A percentile compares a stretch with the other conserved stretches of the same genome.
Evolutionary conservation across 441 rosid species (phyloP).

Genomic region (Raphanus hybrid): DNA sequence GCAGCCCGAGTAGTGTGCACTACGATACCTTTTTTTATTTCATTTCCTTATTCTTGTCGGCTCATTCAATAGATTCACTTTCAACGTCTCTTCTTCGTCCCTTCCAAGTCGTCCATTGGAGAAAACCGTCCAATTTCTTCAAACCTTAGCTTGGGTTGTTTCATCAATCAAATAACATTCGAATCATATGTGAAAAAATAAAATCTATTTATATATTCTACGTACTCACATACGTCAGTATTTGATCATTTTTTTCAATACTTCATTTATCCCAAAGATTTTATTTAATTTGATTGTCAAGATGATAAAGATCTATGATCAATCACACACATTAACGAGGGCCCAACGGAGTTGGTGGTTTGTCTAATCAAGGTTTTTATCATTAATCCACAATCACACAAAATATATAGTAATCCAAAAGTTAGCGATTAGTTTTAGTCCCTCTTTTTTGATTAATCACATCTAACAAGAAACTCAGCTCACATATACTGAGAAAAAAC

Average conservation of each 20-base stretch:
- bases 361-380: constrained; percentile 22
- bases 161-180: neutral
- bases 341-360: constrained; percentile 28
- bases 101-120: constrained; percentile 15
- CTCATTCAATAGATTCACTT: constrained; percentile 27
- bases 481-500: neutral
- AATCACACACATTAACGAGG: constrained; percentile 12
- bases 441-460: neutral
- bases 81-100: constrained; percentile 18
- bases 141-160: neutral
- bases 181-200: neutral
- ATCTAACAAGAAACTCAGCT: neutral
- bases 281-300: constrained; percentile 12
- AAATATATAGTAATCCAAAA: neutral
- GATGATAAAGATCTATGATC: neutral
- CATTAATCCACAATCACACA: neutral
- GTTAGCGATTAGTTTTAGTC: neutral
- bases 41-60: constrained; percentile 27
- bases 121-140: neutral
- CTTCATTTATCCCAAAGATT: constrained; percentile 15
- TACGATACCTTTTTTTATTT: constrained; percentile 1
- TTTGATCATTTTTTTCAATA: no score
- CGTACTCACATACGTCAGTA: neutral
- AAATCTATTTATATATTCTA: neutral
- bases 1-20: neutral